Conservation (phyloP, 805 yeast genomes). For the Metschnikowia santaceciliae region DNA sequence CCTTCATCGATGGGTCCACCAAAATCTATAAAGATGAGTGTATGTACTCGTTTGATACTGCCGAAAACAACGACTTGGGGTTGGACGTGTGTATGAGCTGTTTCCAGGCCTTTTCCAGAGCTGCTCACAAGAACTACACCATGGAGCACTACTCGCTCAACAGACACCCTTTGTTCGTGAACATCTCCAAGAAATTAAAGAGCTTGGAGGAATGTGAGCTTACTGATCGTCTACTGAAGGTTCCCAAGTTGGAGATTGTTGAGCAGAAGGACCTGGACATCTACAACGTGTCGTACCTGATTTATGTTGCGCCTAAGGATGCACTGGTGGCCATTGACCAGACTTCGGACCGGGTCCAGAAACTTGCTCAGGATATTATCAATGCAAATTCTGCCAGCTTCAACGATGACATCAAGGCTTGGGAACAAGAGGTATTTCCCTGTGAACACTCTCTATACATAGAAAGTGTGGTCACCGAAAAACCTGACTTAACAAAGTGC, state of each 20-base stretch:
- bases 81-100: slow-evolving; percentile 74
- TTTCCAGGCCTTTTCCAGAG: slow-evolving; percentile 63
- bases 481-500: slow-evolving; percentile 43
- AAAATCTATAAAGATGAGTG: slow-evolving; percentile 84
- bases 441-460: slow-evolving; percentile 73
- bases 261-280: slow-evolving; percentile 61
- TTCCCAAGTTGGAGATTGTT: slow-evolving; percentile 63
- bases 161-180: slow-evolving; percentile 56
- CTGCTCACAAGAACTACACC: slow-evolving; percentile 45
- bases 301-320: slow-evolving; percentile 38
- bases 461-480: slow-evolving; percentile 34
- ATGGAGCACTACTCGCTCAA: slow-evolving; percentile 49
- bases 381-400: slow-evolving; percentile 55
- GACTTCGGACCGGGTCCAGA: slow-evolving; percentile 20
- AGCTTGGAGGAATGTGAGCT: slow-evolving; percentile 17
- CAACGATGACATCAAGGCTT: slow-evolving; percentile 72
- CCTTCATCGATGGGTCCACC: slow-evolving; percentile 20
- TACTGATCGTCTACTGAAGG: slow-evolving; percentile 33
- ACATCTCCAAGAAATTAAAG: slow-evolving; percentile 51
- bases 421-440: slow-evolving; percentile 85
- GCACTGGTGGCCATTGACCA: slow-evolving; percentile 22
- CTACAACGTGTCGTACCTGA: slow-evolving; percentile 43
- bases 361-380: slow-evolving; percentile 44
- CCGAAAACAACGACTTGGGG: slow-evolving; percentile 48
- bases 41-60: slow-evolving; percentile 76